phyloP scores from a whole-genome alignment of 805 yeast species.

The Millerozyma acaciae region DNA sequence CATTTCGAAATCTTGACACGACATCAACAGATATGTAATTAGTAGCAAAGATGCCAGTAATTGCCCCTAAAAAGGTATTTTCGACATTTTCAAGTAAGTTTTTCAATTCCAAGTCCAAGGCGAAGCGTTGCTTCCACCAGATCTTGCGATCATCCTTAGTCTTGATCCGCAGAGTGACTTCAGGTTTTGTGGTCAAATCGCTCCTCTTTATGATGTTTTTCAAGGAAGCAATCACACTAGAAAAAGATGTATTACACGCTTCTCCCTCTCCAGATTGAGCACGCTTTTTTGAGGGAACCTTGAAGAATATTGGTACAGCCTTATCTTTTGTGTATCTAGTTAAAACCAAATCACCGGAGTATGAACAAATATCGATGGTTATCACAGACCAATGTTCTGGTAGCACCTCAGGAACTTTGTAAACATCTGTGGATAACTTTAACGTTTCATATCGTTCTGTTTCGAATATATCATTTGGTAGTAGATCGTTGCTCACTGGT shows the following conservation, averaged over 20 bases:
- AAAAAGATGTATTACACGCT: constrained; percentile 26
- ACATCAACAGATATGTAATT: too few relatives aligned
- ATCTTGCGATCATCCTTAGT: constrained; percentile 56
- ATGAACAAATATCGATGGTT: constrained; percentile 55
- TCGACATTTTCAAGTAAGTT: constrained; percentile 58
- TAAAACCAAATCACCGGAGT: constrained; percentile 56
- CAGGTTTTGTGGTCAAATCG: constrained; percentile 53
- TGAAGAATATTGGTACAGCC: constrained; percentile 42
- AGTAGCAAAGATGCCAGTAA: constrained; percentile 56
- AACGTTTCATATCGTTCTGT: too few relatives aligned
- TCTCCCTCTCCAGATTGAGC: constrained; percentile 41
- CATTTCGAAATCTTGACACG: too few relatives aligned
- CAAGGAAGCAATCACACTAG: constrained; percentile 32
- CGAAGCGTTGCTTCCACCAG: constrained; percentile 78
- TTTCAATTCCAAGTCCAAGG: constrained; percentile 54
- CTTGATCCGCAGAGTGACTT: constrained; percentile 47
- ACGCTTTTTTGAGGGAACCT: constrained; percentile 48
- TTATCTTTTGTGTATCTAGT: constrained; percentile 34
- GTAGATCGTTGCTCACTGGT: constrained; percentile 6
- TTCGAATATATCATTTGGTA: constrained; percentile 8
- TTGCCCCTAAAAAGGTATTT: constrained; percentile 72
- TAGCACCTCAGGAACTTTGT: constrained; percentile 8
- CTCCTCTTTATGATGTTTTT: constrained; percentile 54
- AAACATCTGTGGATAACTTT: constrained; percentile 6
- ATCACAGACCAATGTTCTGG: constrained; percentile 52